Evolutionary conservation across 495 filamentous ascomycete genomes (phyloP), one percentile per base, ranked within the genome.

Genomic region (Pseudotulostoma volvatum): DNA sequence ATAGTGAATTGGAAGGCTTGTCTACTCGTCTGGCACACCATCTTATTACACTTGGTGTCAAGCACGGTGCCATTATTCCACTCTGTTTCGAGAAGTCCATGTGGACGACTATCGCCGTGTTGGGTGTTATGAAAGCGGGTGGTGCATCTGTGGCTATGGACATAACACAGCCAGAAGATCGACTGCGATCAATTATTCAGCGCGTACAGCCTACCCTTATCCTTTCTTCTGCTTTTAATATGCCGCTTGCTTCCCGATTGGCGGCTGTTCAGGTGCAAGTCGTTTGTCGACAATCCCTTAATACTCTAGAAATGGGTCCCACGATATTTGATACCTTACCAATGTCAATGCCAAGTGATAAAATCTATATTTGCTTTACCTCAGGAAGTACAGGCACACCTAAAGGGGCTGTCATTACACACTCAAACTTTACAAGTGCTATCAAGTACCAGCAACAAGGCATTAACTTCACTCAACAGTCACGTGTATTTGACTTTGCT

Each of bases 401-500:
- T 9, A 40, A 40, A 19, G 38, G 38, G 16, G 38, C 21, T 15
- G 15, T 17, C 7, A 40, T 17, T 13, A 40, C 38, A 18, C 38
- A 40, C 23, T 17, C 11, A 18, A 40, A 40, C 28, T 32, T 40
- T 18, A 7, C 38, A 7, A 18, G 16, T 8, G 38, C 38, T 14
- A 11, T 18, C 7, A 18, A 1, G 9, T 31, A 33, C 17, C 38
- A 40, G 30, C n/a, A 13, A 18, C 11, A 33, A 1, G n/a, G 31
- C 1, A 9, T 40, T 3, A 32, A 40, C 20, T 13, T 32, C 13
- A 33, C 9, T 3, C 3, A 2, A 7, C 9, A 9, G 9, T n/a
- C 38, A 2, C 43, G 59, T 36, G 54, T 60, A 7, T 57, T 68
- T 18, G 64, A 73, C 38, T 72, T 71, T 38, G 60, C 65, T 0